phyloP scores from a whole-genome alignment of 2,329 filamentous ascomycete genomes.

The Fusarium oxysporum region DNA sequence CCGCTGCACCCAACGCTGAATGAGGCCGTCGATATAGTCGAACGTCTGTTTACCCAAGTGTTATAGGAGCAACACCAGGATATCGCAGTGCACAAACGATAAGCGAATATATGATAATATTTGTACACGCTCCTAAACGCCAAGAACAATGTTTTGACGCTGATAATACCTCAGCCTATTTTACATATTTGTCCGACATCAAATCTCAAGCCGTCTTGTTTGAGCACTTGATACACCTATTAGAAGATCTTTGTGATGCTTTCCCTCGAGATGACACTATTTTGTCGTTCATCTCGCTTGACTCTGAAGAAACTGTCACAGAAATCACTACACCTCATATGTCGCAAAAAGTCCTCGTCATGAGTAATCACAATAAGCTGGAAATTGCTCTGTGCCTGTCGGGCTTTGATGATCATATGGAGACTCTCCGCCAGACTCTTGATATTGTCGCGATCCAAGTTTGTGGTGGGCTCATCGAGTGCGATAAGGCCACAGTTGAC shows the following conservation, averaged over 20 bases:
- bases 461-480: conserved; percentile 97
- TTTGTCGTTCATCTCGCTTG: conserved; percentile 83
- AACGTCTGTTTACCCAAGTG: neutral
- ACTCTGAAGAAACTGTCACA: conserved; percentile 93
- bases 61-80: neutral
- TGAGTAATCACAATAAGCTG: conserved; percentile 99
- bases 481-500: conserved; percentile 96
- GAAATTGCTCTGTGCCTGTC: conserved; percentile 91
- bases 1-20: neutral
- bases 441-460: conserved; percentile 96
- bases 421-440: conserved; percentile 85
- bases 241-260: conserved; percentile 64
- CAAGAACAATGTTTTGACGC: neutral
- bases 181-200: neutral
- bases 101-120: conserved; percentile 5
- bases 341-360: conserved; percentile 93
- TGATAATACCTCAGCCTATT: conserved; percentile 1
- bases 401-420: conserved; percentile 85
- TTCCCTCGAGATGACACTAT: conserved; percentile 84
- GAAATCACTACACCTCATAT: conserved; percentile 95
- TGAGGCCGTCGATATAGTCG: neutral
- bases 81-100: neutral
- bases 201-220: neutral
- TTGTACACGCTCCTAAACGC: conserved; percentile 13
- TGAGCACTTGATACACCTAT: neutral